phyloP scores from a whole-genome alignment of 805 yeast genomes.

The Nakazawaea pomicola region DNA sequence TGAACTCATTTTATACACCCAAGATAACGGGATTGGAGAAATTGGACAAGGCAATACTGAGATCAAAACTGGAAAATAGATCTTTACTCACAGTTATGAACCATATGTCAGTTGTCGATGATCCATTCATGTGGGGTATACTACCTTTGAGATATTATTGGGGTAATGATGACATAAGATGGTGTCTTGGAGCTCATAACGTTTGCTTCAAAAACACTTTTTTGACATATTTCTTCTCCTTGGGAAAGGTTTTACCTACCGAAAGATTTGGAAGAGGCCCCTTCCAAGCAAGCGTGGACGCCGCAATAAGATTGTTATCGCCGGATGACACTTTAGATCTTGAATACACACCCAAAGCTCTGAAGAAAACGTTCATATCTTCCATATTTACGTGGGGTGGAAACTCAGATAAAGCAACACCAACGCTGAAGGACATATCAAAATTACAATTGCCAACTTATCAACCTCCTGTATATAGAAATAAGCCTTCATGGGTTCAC shows the following conservation, averaged over 20 bases:
- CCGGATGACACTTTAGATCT: constrained; percentile 66
- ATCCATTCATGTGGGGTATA: constrained; percentile 85
- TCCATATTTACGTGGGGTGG: background rate
- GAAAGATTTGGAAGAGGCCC: constrained; percentile 91
- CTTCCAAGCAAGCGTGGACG: constrained; percentile 86
- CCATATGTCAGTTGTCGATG: constrained; percentile 90
- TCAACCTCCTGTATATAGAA: constrained; percentile 52
- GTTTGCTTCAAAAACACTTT: constrained; percentile 66
- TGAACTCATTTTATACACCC: constrained; percentile 62
- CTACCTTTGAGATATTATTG: constrained; percentile 66
- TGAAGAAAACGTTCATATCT: background rate
- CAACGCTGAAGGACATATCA: constrained; percentile 13
- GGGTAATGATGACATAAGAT: constrained; percentile 65
- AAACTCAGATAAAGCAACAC: constrained; percentile 1
- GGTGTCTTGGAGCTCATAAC: constrained; percentile 95
- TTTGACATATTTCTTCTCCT: constrained; percentile 60
- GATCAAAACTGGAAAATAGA: constrained; percentile 62
- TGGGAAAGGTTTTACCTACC: constrained; percentile 87
- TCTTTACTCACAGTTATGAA: constrained; percentile 85
- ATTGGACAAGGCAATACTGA: constrained; percentile 58
- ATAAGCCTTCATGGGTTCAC: constrained; percentile 84
- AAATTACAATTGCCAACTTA: constrained; percentile 28
- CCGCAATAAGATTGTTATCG: constrained; percentile 71
- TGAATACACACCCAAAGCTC: constrained; percentile 26
- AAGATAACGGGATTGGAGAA: constrained; percentile 55